Evolutionary conservation across 108 stramenopile species (phyloP), one percentile per base, ranked within the genome.

Genomic region (Heterococcus sp.): DNA sequence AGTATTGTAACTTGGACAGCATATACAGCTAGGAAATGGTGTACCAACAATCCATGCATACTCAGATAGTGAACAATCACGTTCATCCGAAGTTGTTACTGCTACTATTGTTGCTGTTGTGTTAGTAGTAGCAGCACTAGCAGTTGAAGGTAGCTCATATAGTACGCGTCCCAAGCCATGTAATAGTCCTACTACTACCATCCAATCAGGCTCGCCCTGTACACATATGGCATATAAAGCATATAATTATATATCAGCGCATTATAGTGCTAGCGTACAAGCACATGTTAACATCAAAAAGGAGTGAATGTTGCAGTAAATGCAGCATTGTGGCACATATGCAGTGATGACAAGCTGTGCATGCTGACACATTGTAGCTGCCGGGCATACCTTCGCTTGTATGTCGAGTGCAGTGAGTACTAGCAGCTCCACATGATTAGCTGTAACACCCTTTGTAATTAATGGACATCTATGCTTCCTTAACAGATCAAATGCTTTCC

Each of bases 21-120:
- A 30, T 69, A 78, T 78, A 64, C 69, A 46, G 37, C 36, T 64
- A 3, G 77, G 70, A 11, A 78, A 58, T 4, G 77, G 77, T 2
- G 77, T 70, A 1, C 77, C 77, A 27, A 78, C 77, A 11, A 78
- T 70, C 77, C 77, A 78, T 37, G 77, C 69, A 70, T 78, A 78
- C 70, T 78, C 77, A 14, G 68, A 69, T 2, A 78, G 77, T 35
- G 26, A 69, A 37, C 77, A 78, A 36, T 78, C 77, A 2, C 77
- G 69, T 30, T 78, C 77, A 3, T 36, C 66, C 27, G 66, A 38
- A 3, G 77, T 37, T 1, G 37, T 64, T 31, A 35, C 66, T 0
- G 68, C 66, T 21, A 33, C n/a, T 11, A 33, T 11, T 1, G n/a
- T 33, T 21, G 28, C 68, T 11, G 68, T 33, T 11, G 5, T 33